Conservation (phyloP, 331 rosid species). For the Rosa hybrid region DNA sequence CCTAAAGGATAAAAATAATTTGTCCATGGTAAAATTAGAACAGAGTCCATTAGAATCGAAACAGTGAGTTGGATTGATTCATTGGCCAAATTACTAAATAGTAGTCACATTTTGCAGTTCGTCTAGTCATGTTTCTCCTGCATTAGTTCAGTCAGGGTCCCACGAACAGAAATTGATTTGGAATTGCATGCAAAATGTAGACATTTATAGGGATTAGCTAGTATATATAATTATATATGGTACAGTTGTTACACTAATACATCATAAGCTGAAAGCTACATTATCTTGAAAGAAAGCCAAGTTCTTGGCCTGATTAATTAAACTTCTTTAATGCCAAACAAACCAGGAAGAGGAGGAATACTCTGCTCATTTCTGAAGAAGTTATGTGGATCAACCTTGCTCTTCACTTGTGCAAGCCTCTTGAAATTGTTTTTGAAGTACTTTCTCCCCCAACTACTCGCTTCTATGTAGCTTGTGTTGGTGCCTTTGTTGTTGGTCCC, state of each 20-base stretch:
- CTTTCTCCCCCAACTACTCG: conserved; percentile 49
- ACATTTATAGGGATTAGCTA: neutral
- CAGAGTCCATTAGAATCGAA: no score
- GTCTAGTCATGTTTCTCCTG: no score
- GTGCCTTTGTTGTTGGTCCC: conserved; percentile 34
- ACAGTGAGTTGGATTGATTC: no score
- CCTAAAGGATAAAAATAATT: no score
- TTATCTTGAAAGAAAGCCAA: no score
- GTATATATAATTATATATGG: neutral
- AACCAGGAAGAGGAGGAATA: conserved; percentile 31
- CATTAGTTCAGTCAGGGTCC: no score
- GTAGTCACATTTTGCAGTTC: no score
- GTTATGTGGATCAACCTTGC: conserved; percentile 42
- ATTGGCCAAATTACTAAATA: no score
- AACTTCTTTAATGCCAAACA: neutral
- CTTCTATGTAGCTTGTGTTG: conserved; percentile 34
- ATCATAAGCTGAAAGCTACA: neutral
- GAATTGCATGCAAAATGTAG: neutral
- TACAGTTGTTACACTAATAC: neutral
- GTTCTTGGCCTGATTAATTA: neutral
- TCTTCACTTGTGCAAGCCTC: conserved; percentile 41
- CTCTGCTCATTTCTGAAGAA: conserved; percentile 55
- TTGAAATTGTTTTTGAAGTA: conserved; percentile 50
- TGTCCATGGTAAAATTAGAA: no score
- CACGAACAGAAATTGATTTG: neutral